These are phyloP conservation scores for Calocybe gambosa DNA, from an alignment of 1,284 basidiomycete species.

Conservation along the genomic window DNA sequence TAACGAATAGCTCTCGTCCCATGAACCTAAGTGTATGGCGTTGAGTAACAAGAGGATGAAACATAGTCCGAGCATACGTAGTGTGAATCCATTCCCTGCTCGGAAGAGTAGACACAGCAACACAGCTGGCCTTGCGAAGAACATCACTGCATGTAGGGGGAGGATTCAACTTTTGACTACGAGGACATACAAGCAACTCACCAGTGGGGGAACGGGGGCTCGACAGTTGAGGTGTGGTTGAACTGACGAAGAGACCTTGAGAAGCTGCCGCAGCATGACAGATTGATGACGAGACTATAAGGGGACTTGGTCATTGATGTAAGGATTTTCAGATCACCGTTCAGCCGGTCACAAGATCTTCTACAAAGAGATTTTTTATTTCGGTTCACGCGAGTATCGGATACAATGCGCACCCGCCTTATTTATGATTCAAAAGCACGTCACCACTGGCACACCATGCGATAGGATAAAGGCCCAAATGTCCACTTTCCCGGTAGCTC, in stretches of 20 bases:
- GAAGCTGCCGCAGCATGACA: background rate
- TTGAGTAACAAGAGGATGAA: background rate
- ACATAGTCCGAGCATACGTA: constrained; percentile 1
- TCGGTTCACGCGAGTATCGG: too few species aligned
- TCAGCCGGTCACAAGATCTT: too few species aligned
- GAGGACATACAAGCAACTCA: too few species aligned
- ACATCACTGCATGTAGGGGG: background rate
- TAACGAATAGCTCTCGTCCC: constrained; percentile 36
- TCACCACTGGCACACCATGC: too few species aligned
- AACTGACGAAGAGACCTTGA: too few species aligned
- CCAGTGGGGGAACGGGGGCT: background rate
- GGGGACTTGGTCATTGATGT: background rate
- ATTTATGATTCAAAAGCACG: too few species aligned
- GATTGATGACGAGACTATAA: background rate
- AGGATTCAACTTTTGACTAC: background rate
- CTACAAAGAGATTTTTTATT: too few species aligned
- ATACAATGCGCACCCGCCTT: too few species aligned
- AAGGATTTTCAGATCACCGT: too few species aligned
- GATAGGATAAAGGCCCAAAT: too few species aligned
- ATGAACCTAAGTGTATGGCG: constrained; percentile 30
- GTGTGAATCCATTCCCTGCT: constrained; percentile 7
- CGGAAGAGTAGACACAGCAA: background rate
- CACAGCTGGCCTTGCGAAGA: background rate
- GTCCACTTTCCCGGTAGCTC: too few species aligned
- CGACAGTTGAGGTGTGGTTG: too few species aligned